These are phyloP conservation scores for Penicillium palitans DNA, from an alignment of 2,329 filamentous ascomycete genomes.

Conservation along the genomic window DNA sequence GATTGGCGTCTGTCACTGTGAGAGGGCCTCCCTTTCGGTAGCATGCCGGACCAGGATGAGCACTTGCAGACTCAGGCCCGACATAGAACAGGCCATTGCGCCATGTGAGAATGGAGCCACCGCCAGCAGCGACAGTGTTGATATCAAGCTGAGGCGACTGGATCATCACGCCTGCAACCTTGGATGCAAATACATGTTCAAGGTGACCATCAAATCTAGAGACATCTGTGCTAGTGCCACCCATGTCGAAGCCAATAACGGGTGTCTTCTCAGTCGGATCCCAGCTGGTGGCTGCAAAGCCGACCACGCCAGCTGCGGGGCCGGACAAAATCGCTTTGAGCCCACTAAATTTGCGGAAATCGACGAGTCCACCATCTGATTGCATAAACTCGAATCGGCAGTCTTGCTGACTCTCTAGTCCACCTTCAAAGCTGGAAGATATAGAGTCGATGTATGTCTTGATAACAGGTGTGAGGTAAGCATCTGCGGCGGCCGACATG, in stretches of 20 bases:
- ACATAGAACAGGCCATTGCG: conserved; percentile 89
- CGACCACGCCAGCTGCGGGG: conserved; percentile 90
- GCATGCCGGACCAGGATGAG: conserved; percentile 87
- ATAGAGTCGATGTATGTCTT: conserved; percentile 66
- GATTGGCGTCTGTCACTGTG: conserved; percentile 88
- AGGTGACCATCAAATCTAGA: conserved; percentile 85
- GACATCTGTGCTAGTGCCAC: conserved; percentile 85
- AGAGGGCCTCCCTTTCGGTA: conserved; percentile 89
- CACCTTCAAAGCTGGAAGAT: conserved; percentile 69
- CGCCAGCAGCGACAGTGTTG: conserved; percentile 90
- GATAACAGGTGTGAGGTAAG: conserved; percentile 76
- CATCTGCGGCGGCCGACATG: conserved; percentile 75
- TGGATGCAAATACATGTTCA: conserved; percentile 93
- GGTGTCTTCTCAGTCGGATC: conserved; percentile 78
- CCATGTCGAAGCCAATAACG: conserved; percentile 96
- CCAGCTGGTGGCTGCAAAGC: conserved; percentile 88
- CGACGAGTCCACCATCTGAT: conserved; percentile 71
- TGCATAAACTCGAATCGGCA: conserved; percentile 97
- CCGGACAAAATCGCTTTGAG: conserved; percentile 86
- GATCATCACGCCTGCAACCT: conserved; percentile 89
- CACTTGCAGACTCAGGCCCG: conserved; percentile 85
- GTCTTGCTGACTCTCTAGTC: conserved; percentile 70
- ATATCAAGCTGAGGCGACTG: conserved; percentile 91
- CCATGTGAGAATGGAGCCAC: conserved; percentile 70
- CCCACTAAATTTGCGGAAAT: conserved; percentile 69